These are phyloP conservation scores for Psilocybe sp. DNA, from an alignment of 768 basidiomycete genomes.

Conservation along the genomic window DNA sequence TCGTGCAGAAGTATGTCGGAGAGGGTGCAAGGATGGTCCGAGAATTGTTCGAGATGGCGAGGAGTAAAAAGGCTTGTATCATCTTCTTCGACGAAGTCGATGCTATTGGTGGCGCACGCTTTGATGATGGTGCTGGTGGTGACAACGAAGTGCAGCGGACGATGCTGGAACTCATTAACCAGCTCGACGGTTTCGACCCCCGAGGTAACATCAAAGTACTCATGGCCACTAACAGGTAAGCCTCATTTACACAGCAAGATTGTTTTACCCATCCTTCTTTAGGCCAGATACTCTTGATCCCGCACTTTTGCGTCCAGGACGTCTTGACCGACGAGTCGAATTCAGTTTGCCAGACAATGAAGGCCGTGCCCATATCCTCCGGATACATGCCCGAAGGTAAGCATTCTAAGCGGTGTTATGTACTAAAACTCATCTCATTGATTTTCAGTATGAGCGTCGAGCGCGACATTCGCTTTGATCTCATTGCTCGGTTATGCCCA, in stretches of 20 bases:
- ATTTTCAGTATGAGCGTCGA: constrained; percentile 80
- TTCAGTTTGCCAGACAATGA: constrained; percentile 94
- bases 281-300: constrained; percentile 99
- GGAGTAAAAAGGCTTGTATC: constrained; percentile 98
- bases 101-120: constrained; percentile 96
- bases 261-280: not conserved
- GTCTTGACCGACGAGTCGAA: constrained; percentile 95
- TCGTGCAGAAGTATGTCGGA: constrained; percentile 99
- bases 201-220: constrained; percentile 99
- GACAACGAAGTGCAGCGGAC: constrained; percentile 99
- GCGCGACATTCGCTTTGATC: constrained; percentile 94
- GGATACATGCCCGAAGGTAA: constrained; percentile 94
- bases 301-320: constrained; percentile 91
- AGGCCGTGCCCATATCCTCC: constrained; percentile 93
- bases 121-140: constrained; percentile 97
- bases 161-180: constrained; percentile 99
- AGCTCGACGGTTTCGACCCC: constrained; percentile 97
- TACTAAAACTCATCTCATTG: not conserved
- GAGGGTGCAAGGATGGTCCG: constrained; percentile 99
- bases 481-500: constrained; percentile 95
- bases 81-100: constrained; percentile 99
- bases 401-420: not conserved
- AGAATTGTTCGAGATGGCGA: constrained; percentile 98
- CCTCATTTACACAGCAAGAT: not conserved
- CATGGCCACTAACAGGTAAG: constrained; percentile 96